These are phyloP conservation scores for Decorospora gaudefroyi DNA, from an alignment of 2,329 filamentous ascomycete species.

Conservation along the genomic window DNA sequence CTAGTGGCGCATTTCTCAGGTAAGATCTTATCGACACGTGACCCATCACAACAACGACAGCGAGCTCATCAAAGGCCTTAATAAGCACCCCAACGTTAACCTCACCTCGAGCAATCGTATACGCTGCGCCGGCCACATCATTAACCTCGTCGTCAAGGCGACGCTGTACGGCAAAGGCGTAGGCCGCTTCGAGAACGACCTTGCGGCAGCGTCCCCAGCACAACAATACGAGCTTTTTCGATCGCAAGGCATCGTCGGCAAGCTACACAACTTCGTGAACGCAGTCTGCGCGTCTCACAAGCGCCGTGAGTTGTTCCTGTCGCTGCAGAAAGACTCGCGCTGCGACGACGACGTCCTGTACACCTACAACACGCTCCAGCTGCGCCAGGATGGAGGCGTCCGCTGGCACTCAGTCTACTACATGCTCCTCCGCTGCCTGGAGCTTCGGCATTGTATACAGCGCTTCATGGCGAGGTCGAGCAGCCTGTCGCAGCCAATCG, in stretches of 20 bases:
- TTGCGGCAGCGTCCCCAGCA: background rate
- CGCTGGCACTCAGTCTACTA: slow-evolving; percentile 12
- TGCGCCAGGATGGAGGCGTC: slow-evolving; percentile 10
- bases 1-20: too few species aligned
- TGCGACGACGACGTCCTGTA: background rate
- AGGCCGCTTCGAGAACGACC: background rate
- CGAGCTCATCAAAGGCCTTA: slow-evolving; percentile 3
- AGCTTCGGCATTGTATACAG: slow-evolving; percentile 10
- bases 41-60: slow-evolving; percentile 11
- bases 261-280: slow-evolving; percentile 12
- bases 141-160: slow-evolving; percentile 6
- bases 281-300: slow-evolving; percentile 6
- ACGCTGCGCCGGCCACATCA: slow-evolving; percentile 2
- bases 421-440: slow-evolving; percentile 13
- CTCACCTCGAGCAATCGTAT: background rate
- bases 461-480: slow-evolving; percentile 1
- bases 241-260: slow-evolving; percentile 1
- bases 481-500: background rate
- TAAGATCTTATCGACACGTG: too few species aligned
- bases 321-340: background rate
- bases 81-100: background rate
- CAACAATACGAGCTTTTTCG: slow-evolving; percentile 1
- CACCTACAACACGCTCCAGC: slow-evolving; percentile 3
- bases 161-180: slow-evolving; percentile 8
- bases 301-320: slow-evolving; percentile 6